Evolutionary conservation across 1,284 basidiomycete genomes (phyloP), one percentile per base, ranked within the genome.

Genomic region (Phenoliferia sp.): DNA sequence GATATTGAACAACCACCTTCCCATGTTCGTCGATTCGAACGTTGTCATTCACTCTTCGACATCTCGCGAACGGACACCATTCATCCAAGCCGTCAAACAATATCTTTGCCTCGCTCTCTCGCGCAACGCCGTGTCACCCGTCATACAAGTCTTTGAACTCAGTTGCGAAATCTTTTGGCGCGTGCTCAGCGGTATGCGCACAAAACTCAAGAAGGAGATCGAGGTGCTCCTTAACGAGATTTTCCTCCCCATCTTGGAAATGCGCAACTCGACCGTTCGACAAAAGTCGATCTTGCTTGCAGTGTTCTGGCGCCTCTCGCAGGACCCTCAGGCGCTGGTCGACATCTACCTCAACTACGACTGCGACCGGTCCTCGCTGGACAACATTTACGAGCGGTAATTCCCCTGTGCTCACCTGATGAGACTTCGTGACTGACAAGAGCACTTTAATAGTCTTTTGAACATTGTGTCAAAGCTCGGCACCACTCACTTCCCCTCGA

Each of bases 191-290:
- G 92, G 92, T 6, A 89, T 99, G 88, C 86, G 96, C 35, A 93
- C 92, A 34, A 96, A 93, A 81, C 85, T 99, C 70, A 99, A 99
- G 92, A 98, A 98, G 90, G 97, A 99, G 81, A 98, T 99, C 71
- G 96, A 98, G 79, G 94, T 99, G 48, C 83, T 99, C 36, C 81
- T 99, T 64, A 96, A 97, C 77, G 96, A 99, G 78, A 99, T 99
- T 75, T 99, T 99, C 82, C 87, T 99, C 67, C 96, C 96, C 2
- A 97, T 99, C 62, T 83, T 99, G 61, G 96, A 99, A 81, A 98
- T 99, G 94, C 88, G 90, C 76, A 97, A 90, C 28, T 92, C 95
- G 15, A 96, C 94, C 0, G 82, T 96, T 63, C 92, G 92, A 77
- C 96, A 97, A 78, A 97, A 98, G 80, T 90, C 89, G 6, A 87